Percentiles rank a stretch among this genome's conserved stretches.
Evolutionary conservation across 257 asterid species (phyloP).

Genomic region (Rhazya stricta): DNA sequence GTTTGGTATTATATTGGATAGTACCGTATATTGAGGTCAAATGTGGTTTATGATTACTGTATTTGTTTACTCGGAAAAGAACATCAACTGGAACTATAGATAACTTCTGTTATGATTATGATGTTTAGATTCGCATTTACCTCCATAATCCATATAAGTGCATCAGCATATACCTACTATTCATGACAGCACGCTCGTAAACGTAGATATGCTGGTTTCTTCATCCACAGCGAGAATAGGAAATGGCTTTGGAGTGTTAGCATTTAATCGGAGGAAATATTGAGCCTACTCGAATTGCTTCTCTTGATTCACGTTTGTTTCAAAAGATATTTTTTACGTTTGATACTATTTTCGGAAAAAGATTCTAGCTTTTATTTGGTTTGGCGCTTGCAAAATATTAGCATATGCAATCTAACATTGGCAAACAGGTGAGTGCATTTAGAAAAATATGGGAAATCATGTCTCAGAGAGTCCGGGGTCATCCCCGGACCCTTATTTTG

Average conservation of each 20-base stretch:
- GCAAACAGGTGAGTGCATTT: conserved; percentile 41
- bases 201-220: not conserved
- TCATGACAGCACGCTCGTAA: not conserved
- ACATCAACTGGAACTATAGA: too few species aligned
- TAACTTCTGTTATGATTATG: too few species aligned
- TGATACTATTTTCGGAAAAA: not conserved
- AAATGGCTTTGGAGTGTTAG: too few species aligned
- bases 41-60: too few species aligned
- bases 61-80: too few species aligned
- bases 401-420: conserved; percentile 24
- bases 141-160: not conserved
- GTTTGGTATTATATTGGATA: too few species aligned
- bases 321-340: not conserved
- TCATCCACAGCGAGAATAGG: not conserved
- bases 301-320: not conserved
- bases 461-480: conserved; percentile 40
- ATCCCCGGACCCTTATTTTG: conserved; percentile 34
- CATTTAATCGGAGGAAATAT: not conserved
- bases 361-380: not conserved
- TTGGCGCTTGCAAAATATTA: not conserved
- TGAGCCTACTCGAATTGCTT: too few species aligned
- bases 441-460: conserved; percentile 35
- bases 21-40: too few species aligned
- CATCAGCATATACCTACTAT: not conserved
- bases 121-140: not conserved